Evolutionary conservation across 2,329 filamentous ascomycete species (phyloP), one percentile per base, ranked within the genome.

Genomic region (Aureobasidium sp.): DNA sequence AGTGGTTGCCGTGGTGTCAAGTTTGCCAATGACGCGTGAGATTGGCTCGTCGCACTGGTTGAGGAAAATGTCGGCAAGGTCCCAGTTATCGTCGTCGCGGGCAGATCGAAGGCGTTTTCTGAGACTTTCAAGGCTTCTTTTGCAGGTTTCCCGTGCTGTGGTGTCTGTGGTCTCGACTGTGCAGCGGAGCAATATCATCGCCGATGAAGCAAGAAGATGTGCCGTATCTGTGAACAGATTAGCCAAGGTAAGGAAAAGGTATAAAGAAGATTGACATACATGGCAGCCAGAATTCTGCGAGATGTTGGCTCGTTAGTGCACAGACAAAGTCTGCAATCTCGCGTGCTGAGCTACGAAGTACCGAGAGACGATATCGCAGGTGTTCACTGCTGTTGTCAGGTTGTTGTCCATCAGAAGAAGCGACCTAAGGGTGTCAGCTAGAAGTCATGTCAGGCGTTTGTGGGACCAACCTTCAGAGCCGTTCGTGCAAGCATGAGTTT

Each of bases 401-500:
- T 8, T 40, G 27, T 14, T 34, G 37, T 12, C 16, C 22, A 25
- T 51, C 48, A n/a, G 35, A 32, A 10, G 19, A 6, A 6, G 48
- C 32, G 14, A 38, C 5, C 48, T 51, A 25, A 14, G 17, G 3
- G 2, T 2, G 25, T 41, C 19, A 41, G 37, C 21, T 22, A n/a
- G 11, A 49, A 8, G 4, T 6, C 12, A 16, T 25, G 6, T 4
- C 16, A 16, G 6, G 2, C 8, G 7, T 22, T 16, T 5, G 8
- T 22, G 3, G 2, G 14, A 30, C 45, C 19, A 4, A 49, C 45
- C 34, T 34, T 49, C 16, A 49, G 14, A 2, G 34, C 32, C 2
- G 34, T 49, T 3, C 48, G 37, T 16, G 35, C 34, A 30, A 72
- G 64, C 1, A 72, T 62, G 4, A 72, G 62, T 7, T 66, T 63